Evolutionary conservation across 306 rosid genomes (phyloP).

Genomic region (Corylus heterophylla): DNA sequence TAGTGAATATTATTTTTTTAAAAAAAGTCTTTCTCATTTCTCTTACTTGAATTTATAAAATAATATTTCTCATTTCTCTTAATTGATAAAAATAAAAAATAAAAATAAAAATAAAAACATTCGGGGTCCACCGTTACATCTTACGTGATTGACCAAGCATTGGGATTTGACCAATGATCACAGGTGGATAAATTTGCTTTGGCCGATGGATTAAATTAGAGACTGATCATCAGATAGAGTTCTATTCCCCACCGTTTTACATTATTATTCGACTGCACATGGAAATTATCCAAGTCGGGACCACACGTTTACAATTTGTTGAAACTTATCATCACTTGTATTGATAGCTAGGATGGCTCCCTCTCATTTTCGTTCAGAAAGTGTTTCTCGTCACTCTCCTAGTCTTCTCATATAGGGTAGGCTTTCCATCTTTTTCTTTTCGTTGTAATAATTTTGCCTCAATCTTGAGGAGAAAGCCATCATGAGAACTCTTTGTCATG

Average conservation of each 20-base stretch:
- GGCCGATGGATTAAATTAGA: neutral
- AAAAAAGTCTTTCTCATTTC: too few relatives aligned
- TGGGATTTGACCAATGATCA: neutral
- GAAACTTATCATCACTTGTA: neutral
- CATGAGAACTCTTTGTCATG: too few relatives aligned
- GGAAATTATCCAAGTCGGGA: neutral
- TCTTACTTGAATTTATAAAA: too few relatives aligned
- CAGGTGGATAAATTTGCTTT: too few relatives aligned
- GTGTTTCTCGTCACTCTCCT: neutral
- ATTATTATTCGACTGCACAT: constrained; percentile 1
- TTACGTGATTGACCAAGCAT: neutral
- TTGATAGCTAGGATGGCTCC: neutral
- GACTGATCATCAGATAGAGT: neutral
- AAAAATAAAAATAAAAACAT: too few relatives aligned
- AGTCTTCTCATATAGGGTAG: neutral
- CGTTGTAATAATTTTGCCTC: too few relatives aligned
- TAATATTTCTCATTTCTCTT: too few relatives aligned
- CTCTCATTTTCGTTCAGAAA: neutral
- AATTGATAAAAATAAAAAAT: too few relatives aligned
- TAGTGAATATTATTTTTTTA: too few relatives aligned
- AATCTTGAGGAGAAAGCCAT: too few relatives aligned
- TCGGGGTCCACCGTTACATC: neutral
- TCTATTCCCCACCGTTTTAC: neutral
- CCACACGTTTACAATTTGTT: neutral
- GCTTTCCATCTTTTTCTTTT: neutral